Evolutionary conservation across 768 basidiomycete genomes (phyloP), one percentile per base, ranked within the genome.

Genomic region (Termitomyces sp.): DNA sequence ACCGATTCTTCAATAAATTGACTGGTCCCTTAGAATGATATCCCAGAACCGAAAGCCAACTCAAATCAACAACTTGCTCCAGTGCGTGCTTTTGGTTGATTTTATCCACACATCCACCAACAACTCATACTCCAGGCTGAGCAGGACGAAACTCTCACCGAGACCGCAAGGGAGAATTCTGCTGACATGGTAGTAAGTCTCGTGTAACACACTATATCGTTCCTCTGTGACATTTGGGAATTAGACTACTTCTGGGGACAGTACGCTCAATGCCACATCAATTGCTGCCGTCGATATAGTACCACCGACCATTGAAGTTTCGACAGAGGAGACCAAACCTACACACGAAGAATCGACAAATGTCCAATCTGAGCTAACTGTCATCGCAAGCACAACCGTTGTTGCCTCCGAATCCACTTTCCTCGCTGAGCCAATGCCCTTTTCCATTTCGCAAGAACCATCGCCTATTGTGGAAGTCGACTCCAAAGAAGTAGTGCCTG

Each of bases 121-220:
- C 29, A n/a, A 37, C 15, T 34, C 4, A 8, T 53, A 10, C 38
- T 43, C 36, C n/a, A 67, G 66, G 50, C 31, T 54, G 59, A 61
- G 56, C 20, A 47, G 43, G 56, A 49, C 31, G 54, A 59, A 32
- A 49, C 36, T 32, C 25, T 7, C 25, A 37, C 36, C 43, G 59
- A 60, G 48, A 48, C 38, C 31, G 20, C 20, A n/a, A 57, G 43
- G 29, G 59, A 34, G 9, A 10, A 48, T 31, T 48, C 60, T 56
- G 49, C 42, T 46, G 61, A 49, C 14, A 32, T 37, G 5, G 29
- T 34, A 14, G 66, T 65, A 47, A 15, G 61, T 62, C 52, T 60
- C 54, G 49, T 42, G 54, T 45, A 14, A 3, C 17, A 3, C 17
- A 11, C n/a, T 20, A 5, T 20, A 37, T 52, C 15, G 17, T 53